A percentile compares a stretch with the other conserved stretches of the same genome.
Evolutionary conservation across 2,329 filamentous ascomycete species (phyloP).

Genomic region (Alternaria sp.): DNA sequence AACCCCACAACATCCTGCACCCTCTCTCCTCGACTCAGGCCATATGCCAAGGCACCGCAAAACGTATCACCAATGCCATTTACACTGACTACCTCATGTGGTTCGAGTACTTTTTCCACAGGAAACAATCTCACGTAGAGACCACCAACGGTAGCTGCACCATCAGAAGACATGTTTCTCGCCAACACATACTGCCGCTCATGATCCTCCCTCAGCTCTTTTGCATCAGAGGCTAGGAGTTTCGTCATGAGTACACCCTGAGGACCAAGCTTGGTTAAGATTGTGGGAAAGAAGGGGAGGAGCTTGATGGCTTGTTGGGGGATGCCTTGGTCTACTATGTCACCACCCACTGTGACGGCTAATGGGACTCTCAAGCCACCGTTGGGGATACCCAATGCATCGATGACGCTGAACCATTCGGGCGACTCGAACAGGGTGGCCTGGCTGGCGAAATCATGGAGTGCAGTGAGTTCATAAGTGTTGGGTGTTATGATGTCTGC

Average conservation of each 20-base stretch:
- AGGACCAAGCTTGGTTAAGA: constrained; percentile 83
- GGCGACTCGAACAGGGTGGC: constrained; percentile 72
- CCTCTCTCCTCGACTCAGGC: constrained; percentile 66
- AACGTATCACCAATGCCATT: constrained; percentile 97
- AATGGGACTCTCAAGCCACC: constrained; percentile 75
- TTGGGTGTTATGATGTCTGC: constrained; percentile 85
- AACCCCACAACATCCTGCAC: constrained; percentile 74
- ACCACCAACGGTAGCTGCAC: constrained; percentile 66
- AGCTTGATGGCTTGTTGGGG: constrained; percentile 85
- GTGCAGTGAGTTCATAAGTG: constrained; percentile 77
- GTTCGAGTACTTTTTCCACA: constrained; percentile 67
- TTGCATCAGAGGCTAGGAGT: constrained; percentile 72
- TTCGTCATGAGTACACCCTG: constrained; percentile 79
- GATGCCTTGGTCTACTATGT: constrained; percentile 79
- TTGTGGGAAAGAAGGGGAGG: constrained; percentile 84
- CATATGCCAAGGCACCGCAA: constrained; percentile 82
- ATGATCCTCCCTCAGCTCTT: constrained; percentile 68
- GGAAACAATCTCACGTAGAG: constrained; percentile 82
- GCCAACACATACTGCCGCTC: constrained; percentile 76
- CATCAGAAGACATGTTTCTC: constrained; percentile 60
- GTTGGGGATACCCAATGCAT: constrained; percentile 78
- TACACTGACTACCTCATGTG: constrained; percentile 79
- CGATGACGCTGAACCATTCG: constrained; percentile 81
- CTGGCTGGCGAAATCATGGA: constrained; percentile 75
- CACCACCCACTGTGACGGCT: constrained; percentile 69